A percentile compares a stretch with the other conserved stretches of the same genome.
Evolutionary conservation across 495 filamentous ascomycete genomes (phyloP).

Genomic region (Xylaria bambusicola): DNA sequence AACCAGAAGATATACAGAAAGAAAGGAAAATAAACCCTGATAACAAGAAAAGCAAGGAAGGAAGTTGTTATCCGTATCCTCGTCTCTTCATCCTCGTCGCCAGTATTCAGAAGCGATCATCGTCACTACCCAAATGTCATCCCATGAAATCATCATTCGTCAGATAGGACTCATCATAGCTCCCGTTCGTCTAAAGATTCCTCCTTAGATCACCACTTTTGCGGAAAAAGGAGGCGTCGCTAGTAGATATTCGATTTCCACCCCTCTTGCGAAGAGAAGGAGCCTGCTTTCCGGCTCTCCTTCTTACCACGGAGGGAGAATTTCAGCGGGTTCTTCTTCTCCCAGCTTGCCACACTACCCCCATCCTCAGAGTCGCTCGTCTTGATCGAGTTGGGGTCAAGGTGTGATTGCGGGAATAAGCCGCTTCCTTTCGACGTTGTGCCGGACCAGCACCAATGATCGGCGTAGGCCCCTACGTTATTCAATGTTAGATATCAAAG

Average conservation of each 20-base stretch:
- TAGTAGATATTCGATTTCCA: slow-evolving; percentile 27
- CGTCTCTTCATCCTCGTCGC: slow-evolving; percentile 10
- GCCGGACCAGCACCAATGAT: slow-evolving; percentile 56
- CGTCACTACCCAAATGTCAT: too few relatives aligned
- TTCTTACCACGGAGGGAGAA: slow-evolving; percentile 35
- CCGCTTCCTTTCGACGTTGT: slow-evolving; percentile 47
- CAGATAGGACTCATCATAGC: too few relatives aligned
- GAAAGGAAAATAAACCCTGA: not conserved
- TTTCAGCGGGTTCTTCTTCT: slow-evolving; percentile 30
- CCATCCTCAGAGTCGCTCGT: slow-evolving; percentile 28
- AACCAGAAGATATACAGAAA: slow-evolving; percentile 11
- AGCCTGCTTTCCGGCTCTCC: slow-evolving; percentile 21
- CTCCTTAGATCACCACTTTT: too few relatives aligned
- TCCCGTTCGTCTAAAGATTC: too few relatives aligned
- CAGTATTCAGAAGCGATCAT: too few relatives aligned
- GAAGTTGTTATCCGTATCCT: not conserved
- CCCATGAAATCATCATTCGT: too few relatives aligned
- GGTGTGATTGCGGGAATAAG: slow-evolving; percentile 46
- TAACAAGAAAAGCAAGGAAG: too few relatives aligned
- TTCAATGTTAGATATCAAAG: slow-evolving; percentile 1
- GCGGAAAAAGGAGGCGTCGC: too few relatives aligned
- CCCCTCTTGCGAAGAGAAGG: slow-evolving; percentile 20
- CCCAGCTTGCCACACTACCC: slow-evolving; percentile 34
- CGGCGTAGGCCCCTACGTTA: slow-evolving; percentile 31
- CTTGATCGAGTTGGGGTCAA: slow-evolving; percentile 38